Evolutionary conservation across 2,329 filamentous ascomycete species (phyloP).

Genomic region (Tolypocladium capitatum): DNA sequence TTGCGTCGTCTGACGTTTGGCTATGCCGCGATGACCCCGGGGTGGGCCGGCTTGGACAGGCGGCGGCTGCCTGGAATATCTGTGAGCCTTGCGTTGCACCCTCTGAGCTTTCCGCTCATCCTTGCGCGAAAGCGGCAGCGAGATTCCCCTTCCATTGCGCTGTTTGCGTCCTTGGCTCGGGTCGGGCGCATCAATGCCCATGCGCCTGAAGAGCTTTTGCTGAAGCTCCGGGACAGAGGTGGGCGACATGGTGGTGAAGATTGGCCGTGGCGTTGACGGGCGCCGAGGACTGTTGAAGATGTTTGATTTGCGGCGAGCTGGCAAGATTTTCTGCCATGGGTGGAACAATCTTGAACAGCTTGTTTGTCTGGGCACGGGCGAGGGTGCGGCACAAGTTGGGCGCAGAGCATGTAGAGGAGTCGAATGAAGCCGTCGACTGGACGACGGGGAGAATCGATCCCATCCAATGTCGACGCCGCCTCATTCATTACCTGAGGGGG

Average conservation of each 20-base stretch:
- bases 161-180: constrained; percentile 1
- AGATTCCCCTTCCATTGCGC: constrained; percentile 1
- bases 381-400: not conserved
- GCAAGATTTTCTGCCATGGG: too few species aligned
- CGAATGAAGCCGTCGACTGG: not conserved
- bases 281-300: not conserved
- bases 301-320: not conserved
- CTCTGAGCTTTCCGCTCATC: constrained; percentile 55
- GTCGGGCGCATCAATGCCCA: constrained; percentile 19
- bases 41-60: not conserved
- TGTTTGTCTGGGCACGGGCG: not conserved
- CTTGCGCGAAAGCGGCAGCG: constrained; percentile 32
- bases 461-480: not conserved
- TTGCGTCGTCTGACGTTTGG: not conserved
- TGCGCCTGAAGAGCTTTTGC: constrained; percentile 22
- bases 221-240: constrained; percentile 20
- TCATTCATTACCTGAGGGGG: not conserved
- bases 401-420: not conserved
- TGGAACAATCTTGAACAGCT: not conserved
- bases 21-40: not conserved
- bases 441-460: not conserved
- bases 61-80: constrained; percentile 6
- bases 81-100: constrained; percentile 40
- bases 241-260: constrained; percentile 7
- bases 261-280: not conserved